phyloP scores from a whole-genome alignment of 371 early-diverging fungal genomes.

The Mortierella sp. region DNA sequence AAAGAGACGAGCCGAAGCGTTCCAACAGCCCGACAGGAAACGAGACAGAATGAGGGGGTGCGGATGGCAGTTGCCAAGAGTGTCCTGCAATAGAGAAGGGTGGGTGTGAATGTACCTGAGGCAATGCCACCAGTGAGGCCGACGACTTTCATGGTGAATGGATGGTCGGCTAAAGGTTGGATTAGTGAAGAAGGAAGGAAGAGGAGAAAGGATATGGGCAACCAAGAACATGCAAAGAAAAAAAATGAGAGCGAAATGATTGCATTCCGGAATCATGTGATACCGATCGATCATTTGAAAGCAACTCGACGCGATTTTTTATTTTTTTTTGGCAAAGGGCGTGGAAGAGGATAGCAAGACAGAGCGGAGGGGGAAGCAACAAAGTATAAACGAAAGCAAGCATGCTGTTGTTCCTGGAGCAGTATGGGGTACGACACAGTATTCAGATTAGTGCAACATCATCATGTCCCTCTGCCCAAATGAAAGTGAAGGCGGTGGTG shows the following conservation, averaged over 20 bases:
- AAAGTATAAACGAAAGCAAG: not conserved
- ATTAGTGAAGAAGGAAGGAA: not conserved
- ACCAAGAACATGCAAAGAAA: not conserved
- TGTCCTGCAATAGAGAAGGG: too few relatives aligned
- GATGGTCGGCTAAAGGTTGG: not conserved
- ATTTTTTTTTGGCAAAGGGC: not conserved
- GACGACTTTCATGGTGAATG: constrained; percentile 79
- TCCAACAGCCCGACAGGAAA: too few relatives aligned
- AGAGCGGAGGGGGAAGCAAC: not conserved
- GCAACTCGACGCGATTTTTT: not conserved
- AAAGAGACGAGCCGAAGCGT: too few relatives aligned
- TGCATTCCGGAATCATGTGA: not conserved
- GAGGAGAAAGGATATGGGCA: not conserved
- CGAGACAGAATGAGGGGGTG: too few relatives aligned
- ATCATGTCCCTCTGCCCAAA: not conserved
- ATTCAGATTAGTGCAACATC: not conserved
- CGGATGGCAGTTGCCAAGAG: too few relatives aligned
- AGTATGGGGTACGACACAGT: not conserved
- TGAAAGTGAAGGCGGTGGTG: not conserved
- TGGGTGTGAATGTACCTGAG: constrained; percentile 71
- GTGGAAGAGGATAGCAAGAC: not conserved
- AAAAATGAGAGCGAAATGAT: not conserved
- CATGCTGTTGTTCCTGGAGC: not conserved
- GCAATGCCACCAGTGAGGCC: constrained; percentile 96
- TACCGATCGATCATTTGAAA: not conserved